Evolutionary conservation across 495 filamentous ascomycete species (phyloP).

Genomic region (Podospora conica): DNA sequence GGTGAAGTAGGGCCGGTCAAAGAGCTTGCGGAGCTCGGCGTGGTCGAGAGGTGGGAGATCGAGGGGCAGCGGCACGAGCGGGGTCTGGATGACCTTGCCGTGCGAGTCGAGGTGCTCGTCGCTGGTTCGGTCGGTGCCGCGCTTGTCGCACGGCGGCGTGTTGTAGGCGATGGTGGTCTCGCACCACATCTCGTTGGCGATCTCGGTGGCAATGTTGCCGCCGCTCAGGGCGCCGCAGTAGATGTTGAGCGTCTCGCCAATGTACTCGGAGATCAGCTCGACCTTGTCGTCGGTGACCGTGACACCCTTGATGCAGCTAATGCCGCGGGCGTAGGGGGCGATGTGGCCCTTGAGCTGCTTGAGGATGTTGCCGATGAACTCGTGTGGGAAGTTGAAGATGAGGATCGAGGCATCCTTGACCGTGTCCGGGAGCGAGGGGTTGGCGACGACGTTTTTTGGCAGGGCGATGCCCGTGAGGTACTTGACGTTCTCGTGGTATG

Average conservation of each 20-base stretch:
- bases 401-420: slow-evolving; percentile 80
- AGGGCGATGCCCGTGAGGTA: slow-evolving; percentile 83
- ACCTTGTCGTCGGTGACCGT: slow-evolving; percentile 78
- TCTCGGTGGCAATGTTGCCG: slow-evolving; percentile 94
- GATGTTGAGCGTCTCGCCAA: slow-evolving; percentile 81
- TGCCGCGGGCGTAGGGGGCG: slow-evolving; percentile 82
- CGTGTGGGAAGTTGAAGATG: slow-evolving; percentile 95
- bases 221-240: slow-evolving; percentile 96
- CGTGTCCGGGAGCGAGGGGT: slow-evolving; percentile 75
- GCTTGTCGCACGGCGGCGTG: slow-evolving; percentile 70
- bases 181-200: slow-evolving; percentile 90
- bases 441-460: slow-evolving; percentile 82
- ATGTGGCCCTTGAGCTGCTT: slow-evolving; percentile 80
- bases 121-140: slow-evolving; percentile 29
- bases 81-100: slow-evolving; percentile 55
- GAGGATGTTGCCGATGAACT: slow-evolving; percentile 89
- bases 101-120: slow-evolving; percentile 57
- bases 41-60: slow-evolving; percentile 84
- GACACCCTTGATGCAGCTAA: slow-evolving; percentile 98
- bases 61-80: slow-evolving; percentile 64
- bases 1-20: slow-evolving; percentile 97
- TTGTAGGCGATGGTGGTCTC: slow-evolving; percentile 97
- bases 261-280: slow-evolving; percentile 87
- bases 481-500: slow-evolving; percentile 91
- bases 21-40: slow-evolving; percentile 67